Evolutionary conservation across 73 alveolate genomes (phyloP).

Genomic region (Paramecium primaurelia): DNA sequence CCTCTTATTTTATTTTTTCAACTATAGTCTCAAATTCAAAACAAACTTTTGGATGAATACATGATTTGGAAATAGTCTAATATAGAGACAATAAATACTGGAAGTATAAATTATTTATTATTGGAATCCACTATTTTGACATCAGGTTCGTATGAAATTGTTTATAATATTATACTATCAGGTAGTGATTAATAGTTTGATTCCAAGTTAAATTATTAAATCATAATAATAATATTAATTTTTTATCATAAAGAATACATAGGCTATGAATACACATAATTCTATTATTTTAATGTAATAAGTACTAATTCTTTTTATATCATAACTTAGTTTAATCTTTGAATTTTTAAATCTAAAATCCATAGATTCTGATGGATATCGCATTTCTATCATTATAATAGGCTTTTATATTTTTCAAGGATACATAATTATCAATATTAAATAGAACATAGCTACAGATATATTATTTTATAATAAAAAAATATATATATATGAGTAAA

Average conservation of each 20-base stretch:
- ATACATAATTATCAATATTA: background rate
- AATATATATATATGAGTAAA: background rate
- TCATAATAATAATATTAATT: background rate
- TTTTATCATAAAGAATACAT: no score
- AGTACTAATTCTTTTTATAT: no score
- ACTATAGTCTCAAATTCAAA: background rate
- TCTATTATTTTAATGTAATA: background rate
- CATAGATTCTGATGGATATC: background rate
- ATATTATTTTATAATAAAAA: background rate
- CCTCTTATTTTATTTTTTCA: background rate
- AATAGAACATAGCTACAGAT: background rate
- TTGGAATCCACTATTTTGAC: background rate
- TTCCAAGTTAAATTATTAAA: background rate
- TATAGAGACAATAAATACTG: background rate
- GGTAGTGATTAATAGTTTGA: background rate
- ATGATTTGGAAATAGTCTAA: background rate
- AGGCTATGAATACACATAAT: background rate
- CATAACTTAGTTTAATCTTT: background rate
- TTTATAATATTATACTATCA: background rate
- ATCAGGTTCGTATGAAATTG: background rate
- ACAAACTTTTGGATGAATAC: background rate
- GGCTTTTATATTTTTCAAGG: background rate
- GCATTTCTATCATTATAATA: background rate
- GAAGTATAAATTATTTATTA: background rate
- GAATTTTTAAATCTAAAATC: background rate